Evolutionary conservation across 1,139 yeast genomes (phyloP).

Genomic region (Lodderomyces theae): DNA sequence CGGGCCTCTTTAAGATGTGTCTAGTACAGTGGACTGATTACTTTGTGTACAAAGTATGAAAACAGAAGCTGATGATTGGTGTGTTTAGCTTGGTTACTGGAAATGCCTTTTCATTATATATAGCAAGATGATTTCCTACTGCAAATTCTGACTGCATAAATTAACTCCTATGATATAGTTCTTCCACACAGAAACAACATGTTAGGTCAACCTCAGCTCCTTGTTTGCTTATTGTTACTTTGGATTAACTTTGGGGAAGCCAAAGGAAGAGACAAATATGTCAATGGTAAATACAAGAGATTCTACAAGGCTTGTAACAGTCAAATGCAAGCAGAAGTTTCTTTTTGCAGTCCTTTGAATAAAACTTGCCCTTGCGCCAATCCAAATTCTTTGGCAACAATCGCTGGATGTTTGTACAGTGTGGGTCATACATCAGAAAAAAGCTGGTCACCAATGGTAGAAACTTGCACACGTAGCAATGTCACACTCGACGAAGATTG

Average conservation of each 20-base stretch:
- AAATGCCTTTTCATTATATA: too few relatives aligned
- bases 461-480: slow-evolving; percentile 7
- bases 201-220: too few relatives aligned
- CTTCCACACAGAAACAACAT: too few relatives aligned
- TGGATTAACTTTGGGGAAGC: background rate
- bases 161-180: too few relatives aligned
- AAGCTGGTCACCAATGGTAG: slow-evolving; percentile 3
- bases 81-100: too few relatives aligned
- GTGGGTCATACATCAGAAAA: background rate
- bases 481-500: slow-evolving; percentile 15
- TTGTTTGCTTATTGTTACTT: background rate
- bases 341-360: slow-evolving; percentile 5
- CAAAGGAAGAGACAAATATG: background rate
- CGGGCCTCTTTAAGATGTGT: too few relatives aligned
- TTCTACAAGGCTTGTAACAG: slow-evolving; percentile 6
- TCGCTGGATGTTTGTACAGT: slow-evolving; percentile 10
- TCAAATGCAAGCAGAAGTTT: slow-evolving; percentile 6
- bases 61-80: too few relatives aligned
- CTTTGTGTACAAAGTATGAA: too few relatives aligned
- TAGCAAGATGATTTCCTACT: too few relatives aligned
- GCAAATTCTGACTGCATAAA: too few relatives aligned
- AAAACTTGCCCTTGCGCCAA: slow-evolving; percentile 9
- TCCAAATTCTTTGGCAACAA: slow-evolving; percentile 7
- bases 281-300: background rate
- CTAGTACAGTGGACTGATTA: too few relatives aligned